Percentiles rank a stretch among this genome's conserved stretches.
Conservation (phyloP, 164 flowering plant species). For the Chloranthus sessilifolius region DNA sequence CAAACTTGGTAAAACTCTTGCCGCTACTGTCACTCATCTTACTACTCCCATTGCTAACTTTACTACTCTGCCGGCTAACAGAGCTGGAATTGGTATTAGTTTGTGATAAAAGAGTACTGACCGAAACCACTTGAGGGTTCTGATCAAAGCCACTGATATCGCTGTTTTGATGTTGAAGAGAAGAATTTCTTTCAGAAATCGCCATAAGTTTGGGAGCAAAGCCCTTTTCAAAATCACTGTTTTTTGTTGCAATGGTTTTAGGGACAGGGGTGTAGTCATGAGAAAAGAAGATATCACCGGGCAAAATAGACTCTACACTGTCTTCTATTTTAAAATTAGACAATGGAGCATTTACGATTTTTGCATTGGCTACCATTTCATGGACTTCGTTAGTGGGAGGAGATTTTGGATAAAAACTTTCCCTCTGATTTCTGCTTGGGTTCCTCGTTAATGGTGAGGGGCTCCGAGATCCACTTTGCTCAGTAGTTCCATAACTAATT, state of each 20-base stretch:
- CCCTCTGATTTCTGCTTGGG: slow-evolving; percentile 25
- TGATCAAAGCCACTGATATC: slow-evolving; percentile 18
- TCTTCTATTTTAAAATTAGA: slow-evolving; percentile 19
- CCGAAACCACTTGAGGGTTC: slow-evolving; percentile 6
- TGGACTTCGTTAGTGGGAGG: slow-evolving; percentile 52
- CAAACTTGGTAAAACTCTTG: slow-evolving; percentile 35
- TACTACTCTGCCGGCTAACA: slow-evolving; percentile 33
- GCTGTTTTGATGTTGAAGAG: slow-evolving; percentile 13
- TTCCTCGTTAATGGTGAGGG: slow-evolving; percentile 25
- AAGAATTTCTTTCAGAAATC: slow-evolving; percentile 14
- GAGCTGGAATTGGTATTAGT: slow-evolving; percentile 24
- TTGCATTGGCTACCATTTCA: slow-evolving; percentile 50
- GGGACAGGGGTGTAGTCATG: slow-evolving; percentile 28
- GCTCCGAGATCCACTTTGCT: slow-evolving; percentile 21
- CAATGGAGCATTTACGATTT: slow-evolving; percentile 15
- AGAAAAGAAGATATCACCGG: slow-evolving; percentile 61
- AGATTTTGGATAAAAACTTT: slow-evolving; percentile 10
- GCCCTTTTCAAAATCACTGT: slow-evolving; percentile 10
- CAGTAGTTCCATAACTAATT: slow-evolving; percentile 7
- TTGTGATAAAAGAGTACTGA: slow-evolving; percentile 12
- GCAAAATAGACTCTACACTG: slow-evolving; percentile 47
- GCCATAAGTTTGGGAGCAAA: slow-evolving; percentile 19
- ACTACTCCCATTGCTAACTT: slow-evolving; percentile 33
- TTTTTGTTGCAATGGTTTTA: slow-evolving; percentile 17
- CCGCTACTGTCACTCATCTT: slow-evolving; percentile 33